These are phyloP conservation scores for Colletotrichum spaethianum DNA, from an alignment of 2,329 filamentous ascomycete species.

Conservation along the genomic window DNA sequence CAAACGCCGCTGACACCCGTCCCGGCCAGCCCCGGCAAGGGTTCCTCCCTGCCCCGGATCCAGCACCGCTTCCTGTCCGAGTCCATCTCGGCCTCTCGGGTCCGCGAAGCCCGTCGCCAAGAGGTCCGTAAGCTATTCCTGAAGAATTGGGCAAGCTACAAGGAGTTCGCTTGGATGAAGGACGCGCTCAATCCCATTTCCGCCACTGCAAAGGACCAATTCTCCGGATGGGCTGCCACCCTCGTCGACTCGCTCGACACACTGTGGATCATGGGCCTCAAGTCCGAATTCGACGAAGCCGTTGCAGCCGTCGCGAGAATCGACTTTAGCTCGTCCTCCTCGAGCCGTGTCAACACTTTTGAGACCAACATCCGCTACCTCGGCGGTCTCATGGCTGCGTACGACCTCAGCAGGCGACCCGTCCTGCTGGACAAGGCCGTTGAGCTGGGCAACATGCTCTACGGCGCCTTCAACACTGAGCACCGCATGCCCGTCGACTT, in stretches of 20 bases:
- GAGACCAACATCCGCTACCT: conserved; percentile 82
- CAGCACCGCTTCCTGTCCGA: conserved; percentile 52
- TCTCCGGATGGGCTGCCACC: conserved; percentile 63
- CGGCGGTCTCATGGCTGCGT: conserved; percentile 77
- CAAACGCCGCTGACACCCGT: conserved; percentile 44
- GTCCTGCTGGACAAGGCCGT: conserved; percentile 72
- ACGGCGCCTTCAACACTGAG: conserved; percentile 77
- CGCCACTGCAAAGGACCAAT: conserved; percentile 55
- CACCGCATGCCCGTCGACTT: conserved; percentile 73
- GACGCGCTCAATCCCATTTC: conserved; percentile 62
- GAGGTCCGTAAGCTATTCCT: conserved; percentile 53
- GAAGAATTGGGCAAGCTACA: conserved; percentile 60
- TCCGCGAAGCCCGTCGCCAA: conserved; percentile 51
- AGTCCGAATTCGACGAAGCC: conserved; percentile 64
- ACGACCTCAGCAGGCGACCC: conserved; percentile 73
- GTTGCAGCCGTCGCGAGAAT: conserved; percentile 60
- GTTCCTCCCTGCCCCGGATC: conserved; percentile 50
- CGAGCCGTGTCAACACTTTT: conserved; percentile 69
- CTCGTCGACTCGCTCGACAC: conserved; percentile 64
- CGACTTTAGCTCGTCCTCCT: conserved; percentile 60
- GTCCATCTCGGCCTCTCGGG: conserved; percentile 42
- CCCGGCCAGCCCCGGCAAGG: conserved; percentile 41
- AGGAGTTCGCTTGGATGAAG: conserved; percentile 60
- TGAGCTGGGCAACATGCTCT: conserved; percentile 75
- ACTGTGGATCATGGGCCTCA: conserved; percentile 69